Base-by-base conservation (phyloP, 1,284 basidiomycete species). In the Stereum hirsutum region DNA sequence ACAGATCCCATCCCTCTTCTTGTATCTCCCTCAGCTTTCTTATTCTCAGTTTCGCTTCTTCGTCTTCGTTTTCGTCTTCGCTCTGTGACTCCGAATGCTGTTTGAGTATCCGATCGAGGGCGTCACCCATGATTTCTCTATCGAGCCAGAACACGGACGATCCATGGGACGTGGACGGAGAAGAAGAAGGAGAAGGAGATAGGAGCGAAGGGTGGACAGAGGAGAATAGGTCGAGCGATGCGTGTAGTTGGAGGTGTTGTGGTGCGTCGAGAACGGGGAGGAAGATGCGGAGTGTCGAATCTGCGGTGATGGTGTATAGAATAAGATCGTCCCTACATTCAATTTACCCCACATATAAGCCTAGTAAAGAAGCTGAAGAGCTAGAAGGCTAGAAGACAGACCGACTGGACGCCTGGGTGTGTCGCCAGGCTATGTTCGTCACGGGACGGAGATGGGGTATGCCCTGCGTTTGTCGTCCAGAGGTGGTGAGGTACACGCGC, bases 241-340 rank as follows among this genome's bases (percentile, higher is more conserved):
- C 78, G 57, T 90, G 89, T 6, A 95, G 74, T 57, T 94, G 90
- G 41, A 96, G 75, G 57, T 81, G 76, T 51, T 83, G 75, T 11
- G 90, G 89, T 21, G 83, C 79, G 61, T 96, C 93, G 20, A 96
- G 65, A 15, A 96, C 86, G 4, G 91, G 86, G 21, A 88, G 68
- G 61, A 91, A 95, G 55, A 96, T 77, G 20, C 91, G 81, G 25
- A 94, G 60, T 2, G 78, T 78, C 4, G 83, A 75, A 55, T 90
- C 82, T 14, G 71, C 68, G 15, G 89, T 89, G 39, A 83, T 68
- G 21, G 87, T 89, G 57, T 83, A 88, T 1, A 92, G 65, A 41
- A 85, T 77, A 1, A 82, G 67, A 54, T 88, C 86, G 51, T 85
- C 81, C 32, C 87, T 89, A 51, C 2, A 28, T 40, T 12, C 4